Base-by-base conservation (phyloP, 2,329 filamentous ascomycete species). In the Rugonectria rugulosa region DNA sequence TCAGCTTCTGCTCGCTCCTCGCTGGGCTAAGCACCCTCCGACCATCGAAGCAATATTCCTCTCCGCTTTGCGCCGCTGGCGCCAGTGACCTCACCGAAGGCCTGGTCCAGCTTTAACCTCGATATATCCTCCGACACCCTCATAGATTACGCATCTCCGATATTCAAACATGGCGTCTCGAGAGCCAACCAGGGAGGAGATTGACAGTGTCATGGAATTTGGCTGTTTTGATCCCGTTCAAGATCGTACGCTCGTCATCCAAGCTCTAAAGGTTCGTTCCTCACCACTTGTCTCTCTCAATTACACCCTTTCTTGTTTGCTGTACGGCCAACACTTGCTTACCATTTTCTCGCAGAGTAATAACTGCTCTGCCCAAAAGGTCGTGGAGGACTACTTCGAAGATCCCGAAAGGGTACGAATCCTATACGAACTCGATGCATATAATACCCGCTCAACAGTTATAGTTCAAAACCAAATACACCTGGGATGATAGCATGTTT, bases 401-500 rank as follows among this genome's bases (percentile, higher is more conserved):
- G 73, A 80, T 43, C 61, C 77, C 3, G 69, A 71, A 12, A 67
- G 37, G 38, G 73, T 77, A 69, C 48, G 67, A 47, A 5, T 34
- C 43, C 24, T 15, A 26, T 10, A 38, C 21, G n/a, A 45, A 23
- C 14, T 17, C 38, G 19, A 45, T 50, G 59, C 32, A 47, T 47
- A 19, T 15, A 40, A 32, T 40, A 17, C 42, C 50, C 43, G 43
- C 60, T 67, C 45, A 67, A 60, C 45, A 27, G 17, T 42, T 41
- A 26, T 56, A 81, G 78, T 82, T 82, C 55, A 74, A 70, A 37
- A 69, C 70, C 47, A 76, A 81, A 68, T 84, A 85, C 60, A 21
- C 57, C 23, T 88, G 84, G 83, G 79, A 86, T 56, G 84, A 88
- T 48, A 72, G 68, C 24, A 75, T 78, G 37, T 88, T 86, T 57